A percentile compares a stretch with the other conserved stretches of the same genome.
Evolutionary conservation across 1,139 yeast genomes (phyloP).

Genomic region (Yamadazyma atlantica): DNA sequence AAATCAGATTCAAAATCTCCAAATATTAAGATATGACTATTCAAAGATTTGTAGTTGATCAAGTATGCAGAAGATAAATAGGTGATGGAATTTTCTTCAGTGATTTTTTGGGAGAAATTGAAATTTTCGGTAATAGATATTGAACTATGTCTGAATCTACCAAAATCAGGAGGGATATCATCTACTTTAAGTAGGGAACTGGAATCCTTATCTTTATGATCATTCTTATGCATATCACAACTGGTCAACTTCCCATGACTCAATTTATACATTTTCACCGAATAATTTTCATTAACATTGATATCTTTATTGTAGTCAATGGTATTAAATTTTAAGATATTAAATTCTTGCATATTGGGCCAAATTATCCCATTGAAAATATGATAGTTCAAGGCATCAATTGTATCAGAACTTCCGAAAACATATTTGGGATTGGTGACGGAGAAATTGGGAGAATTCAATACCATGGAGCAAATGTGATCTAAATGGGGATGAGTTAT

Average conservation of each 20-base stretch:
- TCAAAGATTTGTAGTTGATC: slow-evolving; percentile 32
- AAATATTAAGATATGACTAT: slow-evolving; percentile 54
- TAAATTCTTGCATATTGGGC: slow-evolving; percentile 64
- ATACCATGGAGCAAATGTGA: slow-evolving; percentile 66
- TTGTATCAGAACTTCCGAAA: slow-evolving; percentile 55
- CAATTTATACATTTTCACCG: slow-evolving; percentile 34
- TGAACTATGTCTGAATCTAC: slow-evolving; percentile 10
- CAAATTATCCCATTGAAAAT: slow-evolving; percentile 76
- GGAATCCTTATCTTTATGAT: neutral
- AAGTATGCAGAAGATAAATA: slow-evolving; percentile 53
- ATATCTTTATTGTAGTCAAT: slow-evolving; percentile 18
- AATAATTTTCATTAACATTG: slow-evolving; percentile 19
- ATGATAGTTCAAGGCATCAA: slow-evolving; percentile 50
- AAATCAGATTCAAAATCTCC: slow-evolving; percentile 82
- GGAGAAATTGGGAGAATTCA: slow-evolving; percentile 66
- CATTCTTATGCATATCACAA: neutral
- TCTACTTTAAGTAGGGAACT: neutral
- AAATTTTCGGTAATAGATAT: slow-evolving; percentile 14
- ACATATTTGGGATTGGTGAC: slow-evolving; percentile 34
- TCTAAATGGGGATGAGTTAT: slow-evolving; percentile 87
- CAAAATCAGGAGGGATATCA: neutral
- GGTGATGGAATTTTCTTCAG: slow-evolving; percentile 9
- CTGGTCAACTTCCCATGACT: slow-evolving; percentile 37
- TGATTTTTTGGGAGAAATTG: slow-evolving; percentile 7
- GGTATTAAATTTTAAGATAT: slow-evolving; percentile 24